Evolutionary conservation across 331 rosid species (phyloP).

Genomic region (Ulmus americana): DNA sequence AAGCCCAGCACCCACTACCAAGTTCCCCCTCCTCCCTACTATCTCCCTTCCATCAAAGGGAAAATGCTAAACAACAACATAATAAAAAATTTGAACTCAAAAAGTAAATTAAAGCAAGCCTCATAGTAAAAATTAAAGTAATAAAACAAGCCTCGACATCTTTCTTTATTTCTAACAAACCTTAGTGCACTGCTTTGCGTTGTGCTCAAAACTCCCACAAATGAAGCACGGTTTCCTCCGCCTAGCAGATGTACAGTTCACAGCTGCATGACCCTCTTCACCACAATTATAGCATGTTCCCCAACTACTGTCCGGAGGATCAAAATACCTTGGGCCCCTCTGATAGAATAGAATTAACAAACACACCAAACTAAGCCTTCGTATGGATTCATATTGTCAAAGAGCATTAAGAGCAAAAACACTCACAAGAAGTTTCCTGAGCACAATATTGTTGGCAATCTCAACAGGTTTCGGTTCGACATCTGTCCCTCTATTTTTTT

Average conservation of each 20-base stretch:
- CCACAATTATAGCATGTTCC: conserved; percentile 82
- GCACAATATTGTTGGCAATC: conserved; percentile 46
- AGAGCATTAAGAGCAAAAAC: conserved; percentile 30
- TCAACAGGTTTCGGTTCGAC: conserved; percentile 28
- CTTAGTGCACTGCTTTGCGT: conserved; percentile 51
- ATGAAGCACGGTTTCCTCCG: conserved; percentile 79
- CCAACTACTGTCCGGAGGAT: conserved; percentile 81
- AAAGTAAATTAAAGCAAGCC: background rate
- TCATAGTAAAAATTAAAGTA: background rate
- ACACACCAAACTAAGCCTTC: conserved; percentile 45
- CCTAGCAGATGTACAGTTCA: conserved; percentile 55
- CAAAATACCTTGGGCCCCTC: conserved; percentile 97
- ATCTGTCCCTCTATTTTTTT: conserved; percentile 11
- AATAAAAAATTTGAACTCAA: background rate
- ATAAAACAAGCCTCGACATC: background rate
- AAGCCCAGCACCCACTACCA: too few relatives aligned
- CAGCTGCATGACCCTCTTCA: conserved; percentile 81
- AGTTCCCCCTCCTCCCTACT: too few relatives aligned
- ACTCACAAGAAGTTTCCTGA: conserved; percentile 90
- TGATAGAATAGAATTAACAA: conserved; percentile 46
- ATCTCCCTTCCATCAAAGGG: background rate
- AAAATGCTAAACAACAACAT: background rate
- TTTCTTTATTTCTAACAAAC: conserved; percentile 24
- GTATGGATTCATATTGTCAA: conserved; percentile 28
- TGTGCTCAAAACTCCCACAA: conserved; percentile 85